Evolutionary conservation across 2,329 filamentous ascomycete species (phyloP).

Genomic region (Bertia moriformis): DNA sequence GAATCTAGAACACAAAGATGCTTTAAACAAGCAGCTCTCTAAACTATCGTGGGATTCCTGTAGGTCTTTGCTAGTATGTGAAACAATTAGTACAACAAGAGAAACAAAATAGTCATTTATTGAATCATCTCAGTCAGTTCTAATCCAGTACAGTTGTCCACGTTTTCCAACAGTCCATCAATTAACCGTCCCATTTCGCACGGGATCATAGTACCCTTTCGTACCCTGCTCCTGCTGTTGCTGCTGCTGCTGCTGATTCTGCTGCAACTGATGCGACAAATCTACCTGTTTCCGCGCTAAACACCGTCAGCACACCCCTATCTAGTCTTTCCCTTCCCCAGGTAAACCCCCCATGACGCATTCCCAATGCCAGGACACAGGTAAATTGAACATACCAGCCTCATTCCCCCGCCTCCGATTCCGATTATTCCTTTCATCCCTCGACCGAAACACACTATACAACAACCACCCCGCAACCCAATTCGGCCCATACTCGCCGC

Average conservation of each 20-base stretch:
- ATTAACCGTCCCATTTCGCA: slow-evolving; percentile 22
- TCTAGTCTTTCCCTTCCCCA: too few species aligned
- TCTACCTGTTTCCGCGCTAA: too few species aligned
- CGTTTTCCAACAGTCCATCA: too few species aligned
- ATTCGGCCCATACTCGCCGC: slow-evolving; percentile 25
- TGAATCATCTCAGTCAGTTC: too few species aligned
- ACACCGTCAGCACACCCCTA: neutral
- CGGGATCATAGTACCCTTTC: slow-evolving; percentile 23
- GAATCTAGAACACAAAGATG: too few species aligned
- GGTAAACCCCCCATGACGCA: neutral
- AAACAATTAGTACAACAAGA: too few species aligned
- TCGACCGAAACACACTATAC: slow-evolving; percentile 28
- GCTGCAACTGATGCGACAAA: too few species aligned
- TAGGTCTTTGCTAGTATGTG: too few species aligned
- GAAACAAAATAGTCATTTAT: too few species aligned
- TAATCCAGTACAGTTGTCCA: too few species aligned
- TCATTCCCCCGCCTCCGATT: slow-evolving; percentile 21
- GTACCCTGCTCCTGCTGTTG: slow-evolving; percentile 10
- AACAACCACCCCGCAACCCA: slow-evolving; percentile 28
- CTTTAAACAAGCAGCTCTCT: too few species aligned
- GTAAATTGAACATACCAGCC: slow-evolving; percentile 3
- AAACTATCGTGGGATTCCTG: too few species aligned
- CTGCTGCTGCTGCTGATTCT: slow-evolving; percentile 1
- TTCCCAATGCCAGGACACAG: neutral
- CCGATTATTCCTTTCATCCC: slow-evolving; percentile 27